Conservation (phyloP, 1,139 yeast genomes). For the Geotrichum phurueaensis region DNA sequence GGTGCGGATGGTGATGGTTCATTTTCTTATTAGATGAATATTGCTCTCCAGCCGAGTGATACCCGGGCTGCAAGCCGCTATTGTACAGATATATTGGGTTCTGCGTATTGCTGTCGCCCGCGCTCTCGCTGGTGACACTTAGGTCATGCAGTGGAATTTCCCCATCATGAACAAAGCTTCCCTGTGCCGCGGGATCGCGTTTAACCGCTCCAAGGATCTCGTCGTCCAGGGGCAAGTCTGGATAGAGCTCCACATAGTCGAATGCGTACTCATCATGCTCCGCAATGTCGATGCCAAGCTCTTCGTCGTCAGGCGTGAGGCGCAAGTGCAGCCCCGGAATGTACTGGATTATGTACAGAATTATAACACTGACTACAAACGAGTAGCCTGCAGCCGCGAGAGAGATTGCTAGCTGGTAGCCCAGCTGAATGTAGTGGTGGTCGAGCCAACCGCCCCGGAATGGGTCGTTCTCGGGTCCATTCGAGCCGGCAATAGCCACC, state of each 20-base stretch:
- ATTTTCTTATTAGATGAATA: background rate
- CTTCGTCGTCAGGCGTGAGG: slow-evolving; percentile 39
- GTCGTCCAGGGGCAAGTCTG: slow-evolving; percentile 24
- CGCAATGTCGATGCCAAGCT: slow-evolving; percentile 46
- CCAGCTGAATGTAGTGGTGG: slow-evolving; percentile 46
- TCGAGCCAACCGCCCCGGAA: slow-evolving; percentile 46
- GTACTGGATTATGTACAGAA: slow-evolving; percentile 41
- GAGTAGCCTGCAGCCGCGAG: slow-evolving; percentile 42
- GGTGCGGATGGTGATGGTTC: background rate
- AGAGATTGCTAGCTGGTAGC: slow-evolving; percentile 46
- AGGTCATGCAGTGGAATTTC: background rate
- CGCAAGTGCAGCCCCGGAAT: slow-evolving; percentile 47
- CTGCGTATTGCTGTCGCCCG: background rate
- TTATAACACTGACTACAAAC: slow-evolving; percentile 38
- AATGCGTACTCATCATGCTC: slow-evolving; percentile 51
- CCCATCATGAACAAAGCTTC: background rate
- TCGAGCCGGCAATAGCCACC: slow-evolving; percentile 18
- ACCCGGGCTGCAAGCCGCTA: background rate
- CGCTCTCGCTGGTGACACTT: background rate
- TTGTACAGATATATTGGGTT: background rate
- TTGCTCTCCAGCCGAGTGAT: background rate
- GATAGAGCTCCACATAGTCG: slow-evolving; percentile 45
- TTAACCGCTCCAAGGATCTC: background rate
- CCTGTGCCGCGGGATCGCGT: background rate
- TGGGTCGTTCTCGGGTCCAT: slow-evolving; percentile 15